These are phyloP conservation scores for Magnolia officinalis DNA, from an alignment of 164 flowering plant species.

Conservation along the genomic window DNA sequence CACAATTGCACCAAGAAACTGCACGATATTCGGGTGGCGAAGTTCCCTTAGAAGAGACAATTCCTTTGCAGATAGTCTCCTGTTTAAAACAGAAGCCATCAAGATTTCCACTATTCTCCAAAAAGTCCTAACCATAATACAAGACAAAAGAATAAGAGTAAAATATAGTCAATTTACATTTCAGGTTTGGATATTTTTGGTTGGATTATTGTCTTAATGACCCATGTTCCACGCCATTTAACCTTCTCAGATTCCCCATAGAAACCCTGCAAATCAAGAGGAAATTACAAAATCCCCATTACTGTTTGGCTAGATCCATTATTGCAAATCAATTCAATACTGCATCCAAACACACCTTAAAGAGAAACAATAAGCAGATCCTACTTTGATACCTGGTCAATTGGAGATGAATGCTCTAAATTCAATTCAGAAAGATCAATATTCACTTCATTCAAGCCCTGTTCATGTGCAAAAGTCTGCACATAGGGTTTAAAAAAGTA, in stretches of 20 bases:
- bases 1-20: slow-evolving; percentile 57
- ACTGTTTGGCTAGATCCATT: too few species aligned
- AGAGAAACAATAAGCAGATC: slow-evolving; percentile 1
- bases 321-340: not conserved
- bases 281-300: not conserved
- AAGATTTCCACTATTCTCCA: not conserved
- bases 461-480: slow-evolving; percentile 51
- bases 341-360: not conserved
- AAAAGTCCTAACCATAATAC: not conserved
- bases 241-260: slow-evolving; percentile 51
- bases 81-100: slow-evolving; percentile 11
- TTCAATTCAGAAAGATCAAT: slow-evolving; percentile 50
- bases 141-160: not conserved
- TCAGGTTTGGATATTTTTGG: slow-evolving; percentile 33
- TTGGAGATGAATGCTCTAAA: slow-evolving; percentile 21
- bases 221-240: slow-evolving; percentile 72
- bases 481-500: not conserved
- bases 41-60: slow-evolving; percentile 44
- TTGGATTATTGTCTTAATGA: slow-evolving; percentile 46
- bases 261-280: slow-evolving; percentile 5
- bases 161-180: slow-evolving; percentile 22
- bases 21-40: slow-evolving; percentile 65
- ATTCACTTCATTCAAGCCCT: slow-evolving; percentile 37
- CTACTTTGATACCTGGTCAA: slow-evolving; percentile 36
- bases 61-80: slow-evolving; percentile 48